A percentile compares a stretch with the other conserved stretches of the same genome.
Evolutionary conservation across 2,329 filamentous ascomycete genomes (phyloP).

Genomic region (Epichloe elymi): DNA sequence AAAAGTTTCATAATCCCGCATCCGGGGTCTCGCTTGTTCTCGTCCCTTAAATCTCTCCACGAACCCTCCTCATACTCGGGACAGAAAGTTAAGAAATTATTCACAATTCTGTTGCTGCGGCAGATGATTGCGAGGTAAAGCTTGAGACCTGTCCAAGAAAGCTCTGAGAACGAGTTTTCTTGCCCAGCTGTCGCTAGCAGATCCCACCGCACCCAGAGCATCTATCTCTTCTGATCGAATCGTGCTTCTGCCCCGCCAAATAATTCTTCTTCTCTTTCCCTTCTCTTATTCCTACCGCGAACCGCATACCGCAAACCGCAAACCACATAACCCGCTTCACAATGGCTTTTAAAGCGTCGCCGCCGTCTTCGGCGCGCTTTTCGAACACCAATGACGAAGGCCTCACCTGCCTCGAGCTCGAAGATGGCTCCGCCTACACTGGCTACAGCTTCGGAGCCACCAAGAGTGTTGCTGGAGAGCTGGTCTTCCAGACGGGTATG

Average conservation of each 20-base stretch:
- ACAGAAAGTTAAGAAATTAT: slow-evolving; percentile 4
- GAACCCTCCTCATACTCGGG: slow-evolving; percentile 5
- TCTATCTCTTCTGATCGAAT: slow-evolving; percentile 2
- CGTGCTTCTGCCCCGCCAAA: slow-evolving; percentile 18
- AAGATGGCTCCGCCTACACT: slow-evolving; percentile 83
- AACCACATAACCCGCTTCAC: slow-evolving; percentile 1
- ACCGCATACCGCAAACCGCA: neutral
- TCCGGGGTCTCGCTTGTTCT: slow-evolving; percentile 2
- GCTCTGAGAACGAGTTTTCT: slow-evolving; percentile 27
- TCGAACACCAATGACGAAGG: slow-evolving; percentile 40
- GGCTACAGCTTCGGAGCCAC: slow-evolving; percentile 93
- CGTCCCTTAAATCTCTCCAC: slow-evolving; percentile 7
- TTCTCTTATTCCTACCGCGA: neutral
- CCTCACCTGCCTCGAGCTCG: slow-evolving; percentile 76
- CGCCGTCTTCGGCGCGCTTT: slow-evolving; percentile 49
- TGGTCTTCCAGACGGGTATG: slow-evolving; percentile 99
- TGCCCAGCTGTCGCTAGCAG: slow-evolving; percentile 21
- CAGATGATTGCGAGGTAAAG: slow-evolving; percentile 25
- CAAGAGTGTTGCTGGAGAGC: slow-evolving; percentile 88
- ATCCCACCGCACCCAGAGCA: slow-evolving; percentile 13
- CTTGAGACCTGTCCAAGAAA: slow-evolving; percentile 23
- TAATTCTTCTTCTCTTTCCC: neutral
- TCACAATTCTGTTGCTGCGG: slow-evolving; percentile 13
- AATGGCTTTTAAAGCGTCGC: slow-evolving; percentile 25
- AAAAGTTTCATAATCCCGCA: slow-evolving; percentile 2